A percentile compares a stretch with the other conserved stretches of the same genome.
These are phyloP conservation scores for Filosporella fistucella DNA, from an alignment of 495 filamentous ascomycete species.

Conservation along the genomic window DNA sequence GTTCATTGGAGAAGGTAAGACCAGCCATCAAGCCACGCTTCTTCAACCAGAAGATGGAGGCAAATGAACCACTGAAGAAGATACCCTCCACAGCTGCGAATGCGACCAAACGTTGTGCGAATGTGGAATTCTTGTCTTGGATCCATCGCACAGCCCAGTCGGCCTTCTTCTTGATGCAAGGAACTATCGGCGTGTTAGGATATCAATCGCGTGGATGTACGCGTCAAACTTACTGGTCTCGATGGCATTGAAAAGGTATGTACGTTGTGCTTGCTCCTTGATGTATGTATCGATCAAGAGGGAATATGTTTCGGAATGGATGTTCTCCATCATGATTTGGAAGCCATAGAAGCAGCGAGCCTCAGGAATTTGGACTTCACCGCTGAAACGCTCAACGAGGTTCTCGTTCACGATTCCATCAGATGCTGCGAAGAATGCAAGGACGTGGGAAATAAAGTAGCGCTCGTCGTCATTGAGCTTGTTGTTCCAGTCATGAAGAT, in stretches of 20 bases:
- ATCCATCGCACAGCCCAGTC: conserved; percentile 98
- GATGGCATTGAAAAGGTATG: conserved; percentile 95
- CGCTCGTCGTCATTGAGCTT: conserved; percentile 93
- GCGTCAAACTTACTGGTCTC: conserved; percentile 70
- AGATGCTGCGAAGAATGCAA: conserved; percentile 99
- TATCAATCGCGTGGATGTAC: not conserved
- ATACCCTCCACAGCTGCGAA: conserved; percentile 99
- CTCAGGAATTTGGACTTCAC: conserved; percentile 95
- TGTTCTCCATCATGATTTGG: conserved; percentile 99
- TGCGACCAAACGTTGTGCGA: conserved; percentile 91
- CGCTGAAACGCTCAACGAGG: conserved; percentile 94
- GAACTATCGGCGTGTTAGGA: conserved; percentile 50
- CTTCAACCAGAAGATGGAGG: conserved; percentile 99
- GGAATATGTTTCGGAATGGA: conserved; percentile 99
- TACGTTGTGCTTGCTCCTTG: conserved; percentile 94
- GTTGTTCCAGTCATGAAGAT: conserved; percentile 99
- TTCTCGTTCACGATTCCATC: conserved; percentile 99
- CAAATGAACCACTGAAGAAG: conserved; percentile 99
- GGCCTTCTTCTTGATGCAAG: conserved; percentile 95
- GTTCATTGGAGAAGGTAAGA: conserved; percentile 98
- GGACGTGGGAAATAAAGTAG: conserved; percentile 96
- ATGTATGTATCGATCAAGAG: conserved; percentile 99
- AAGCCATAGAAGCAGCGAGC: conserved; percentile 99
- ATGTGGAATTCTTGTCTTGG: conserved; percentile 83
- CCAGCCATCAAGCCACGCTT: conserved; percentile 99